A percentile compares a stretch with the other conserved stretches of the same genome.
phyloP scores from a whole-genome alignment of 164 flowering plant species.

The Sextonia rubra region DNA sequence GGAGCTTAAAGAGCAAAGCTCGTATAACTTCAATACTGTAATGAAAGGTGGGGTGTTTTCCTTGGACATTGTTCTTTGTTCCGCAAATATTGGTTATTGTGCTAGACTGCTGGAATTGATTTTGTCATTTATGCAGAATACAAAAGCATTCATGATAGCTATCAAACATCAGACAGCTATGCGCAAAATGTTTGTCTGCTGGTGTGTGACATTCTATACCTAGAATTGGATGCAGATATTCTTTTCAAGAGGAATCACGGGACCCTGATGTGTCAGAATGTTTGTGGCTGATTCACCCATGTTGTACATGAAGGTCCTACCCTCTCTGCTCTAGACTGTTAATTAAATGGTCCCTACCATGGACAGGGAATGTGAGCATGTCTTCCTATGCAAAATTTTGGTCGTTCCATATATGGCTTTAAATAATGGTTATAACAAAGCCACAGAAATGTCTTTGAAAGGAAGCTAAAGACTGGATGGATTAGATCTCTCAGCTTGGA shows the following conservation, averaged over 20 bases:
- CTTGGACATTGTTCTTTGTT: not conserved
- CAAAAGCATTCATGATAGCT: constrained; percentile 65
- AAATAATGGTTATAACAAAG: too few species aligned
- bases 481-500: not conserved
- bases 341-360: not conserved
- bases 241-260: not conserved
- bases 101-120: not conserved
- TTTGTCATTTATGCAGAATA: constrained; percentile 54
- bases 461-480: too few species aligned
- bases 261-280: not conserved
- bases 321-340: not conserved
- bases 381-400: not conserved
- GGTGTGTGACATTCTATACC: constrained; percentile 37
- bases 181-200: constrained; percentile 63
- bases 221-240: not conserved
- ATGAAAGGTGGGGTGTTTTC: constrained; percentile 64
- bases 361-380: not conserved
- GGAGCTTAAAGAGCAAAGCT: constrained; percentile 73
- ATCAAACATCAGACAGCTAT: constrained; percentile 64
- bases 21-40: constrained; percentile 79
- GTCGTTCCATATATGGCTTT: not conserved
- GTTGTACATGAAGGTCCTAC: not conserved
- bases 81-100: not conserved
- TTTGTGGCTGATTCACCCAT: not conserved
- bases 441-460: too few species aligned